These are phyloP conservation scores for Leishmania tropica DNA, from an alignment of 208 protist species.

Conservation along the genomic window DNA sequence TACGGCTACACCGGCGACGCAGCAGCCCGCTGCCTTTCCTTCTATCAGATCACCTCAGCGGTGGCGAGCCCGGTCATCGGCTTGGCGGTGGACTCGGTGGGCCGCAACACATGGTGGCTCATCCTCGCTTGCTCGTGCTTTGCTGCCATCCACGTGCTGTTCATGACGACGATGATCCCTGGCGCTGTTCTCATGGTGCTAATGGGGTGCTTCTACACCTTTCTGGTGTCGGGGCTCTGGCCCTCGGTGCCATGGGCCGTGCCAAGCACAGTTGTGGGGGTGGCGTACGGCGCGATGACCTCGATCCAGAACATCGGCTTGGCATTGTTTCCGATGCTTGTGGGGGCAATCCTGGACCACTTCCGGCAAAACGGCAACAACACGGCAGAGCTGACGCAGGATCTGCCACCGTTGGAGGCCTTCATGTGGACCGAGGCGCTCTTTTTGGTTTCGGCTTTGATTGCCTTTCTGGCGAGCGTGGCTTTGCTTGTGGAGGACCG, in stretches of 20 bases:
- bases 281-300: constrained; percentile 93
- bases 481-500: constrained; percentile 56
- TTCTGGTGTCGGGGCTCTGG: constrained; percentile 89
- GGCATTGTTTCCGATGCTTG: constrained; percentile 68
- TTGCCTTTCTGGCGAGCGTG: constrained; percentile 52
- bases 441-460: constrained; percentile 45
- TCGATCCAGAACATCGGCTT: constrained; percentile 88
- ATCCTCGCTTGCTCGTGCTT: constrained; percentile 55
- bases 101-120: constrained; percentile 79
- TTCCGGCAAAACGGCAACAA: constrained; percentile 22
- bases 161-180: constrained; percentile 75
- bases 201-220: constrained; percentile 87
- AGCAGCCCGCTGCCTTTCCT: constrained; percentile 77
- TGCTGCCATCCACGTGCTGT: constrained; percentile 68
- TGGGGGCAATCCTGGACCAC: constrained; percentile 68
- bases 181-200: constrained; percentile 68
- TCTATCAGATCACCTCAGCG: constrained; percentile 87
- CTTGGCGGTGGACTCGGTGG: constrained; percentile 81
- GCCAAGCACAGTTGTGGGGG: constrained; percentile 62
- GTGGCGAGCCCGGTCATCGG: constrained; percentile 81
- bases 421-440: constrained; percentile 68
- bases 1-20: constrained; percentile 62
- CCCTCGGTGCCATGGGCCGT: constrained; percentile 84
- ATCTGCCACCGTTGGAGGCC: constrained; percentile 56
- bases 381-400: constrained; percentile 8